Base-by-base conservation (phyloP, 306 rosid species). In the Rubus idaeus region DNA sequence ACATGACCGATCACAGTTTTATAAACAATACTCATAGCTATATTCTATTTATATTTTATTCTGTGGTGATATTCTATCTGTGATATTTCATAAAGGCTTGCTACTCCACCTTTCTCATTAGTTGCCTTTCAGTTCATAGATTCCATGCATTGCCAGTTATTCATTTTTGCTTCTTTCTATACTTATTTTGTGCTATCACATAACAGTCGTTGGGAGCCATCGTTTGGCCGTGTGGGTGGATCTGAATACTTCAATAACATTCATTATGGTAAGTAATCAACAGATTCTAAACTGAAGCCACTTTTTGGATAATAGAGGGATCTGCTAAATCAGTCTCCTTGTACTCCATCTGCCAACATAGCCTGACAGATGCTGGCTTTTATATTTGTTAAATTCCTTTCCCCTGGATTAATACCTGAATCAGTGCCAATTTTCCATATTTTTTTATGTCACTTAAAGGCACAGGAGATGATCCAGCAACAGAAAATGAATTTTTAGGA, bases 191-290 rank as follows among this genome's bases (percentile, higher is more conserved):
- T 70, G 79, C 69, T 73, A 61, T 74, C 63, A 64, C 83, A 75
- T 72, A 52, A 72, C 81, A 92, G 98, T 84, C 97, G 94, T 16
- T 91, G 99, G 99, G 99, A 92, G 69, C 83, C 93, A 17, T 84
- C 96, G 61, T 91, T 91, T 86, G 85, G 98, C 71, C 89, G 90
- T n/a, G 78, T 88, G 89, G 80, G 91, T 41, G 98, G 96, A 82
- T 80, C 97, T n/a, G 97, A 96, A 75, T 89, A 88, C 89, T 82
- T 89, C 87, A 87, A 80, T 75, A 86, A 90, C 78, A 84, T 82
- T 18, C 88, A 88, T 79, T 92, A 92, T 80, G 88, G 99, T 96
- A 87, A 45, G 97, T 83, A 40, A 63, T 76, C 58, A 77, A 26
- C 68, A 68, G 30, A 66, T 75, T 68, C 62, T 57, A 52, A 62